Percentiles rank a stretch among this genome's conserved stretches.
phyloP scores from a whole-genome alignment of 2,329 filamentous ascomycete species.

The Colletotrichum lupini region DNA sequence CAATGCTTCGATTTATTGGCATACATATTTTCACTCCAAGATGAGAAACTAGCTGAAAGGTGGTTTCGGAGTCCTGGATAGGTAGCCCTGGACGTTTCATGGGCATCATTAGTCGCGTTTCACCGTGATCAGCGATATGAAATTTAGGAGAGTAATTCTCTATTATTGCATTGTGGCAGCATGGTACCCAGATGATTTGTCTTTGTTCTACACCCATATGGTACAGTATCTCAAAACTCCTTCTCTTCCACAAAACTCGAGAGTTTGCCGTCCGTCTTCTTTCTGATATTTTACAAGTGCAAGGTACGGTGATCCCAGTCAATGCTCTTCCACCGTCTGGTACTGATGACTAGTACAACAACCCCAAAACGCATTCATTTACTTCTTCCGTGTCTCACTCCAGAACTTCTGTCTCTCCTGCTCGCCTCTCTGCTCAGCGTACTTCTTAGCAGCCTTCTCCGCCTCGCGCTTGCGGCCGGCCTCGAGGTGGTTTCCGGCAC shows the following conservation, averaged over 20 bases:
- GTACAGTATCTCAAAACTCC: constrained; percentile 12
- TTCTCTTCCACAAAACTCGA: not conserved
- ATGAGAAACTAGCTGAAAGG: too few relatives aligned
- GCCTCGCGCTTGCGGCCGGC: constrained; percentile 47
- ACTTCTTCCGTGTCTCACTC: constrained; percentile 37
- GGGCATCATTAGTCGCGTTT: not conserved
- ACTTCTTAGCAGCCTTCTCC: constrained; percentile 48
- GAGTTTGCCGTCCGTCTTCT: not conserved
- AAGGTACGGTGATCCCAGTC: not conserved
- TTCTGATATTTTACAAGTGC: not conserved
- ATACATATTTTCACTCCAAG: too few relatives aligned
- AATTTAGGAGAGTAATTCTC: not conserved
- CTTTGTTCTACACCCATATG: constrained; percentile 7
- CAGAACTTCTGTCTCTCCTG: constrained; percentile 50
- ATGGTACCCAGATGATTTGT: constrained; percentile 2
- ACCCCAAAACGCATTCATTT: constrained; percentile 21
- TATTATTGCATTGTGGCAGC: constrained; percentile 16
- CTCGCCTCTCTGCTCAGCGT: constrained; percentile 49
- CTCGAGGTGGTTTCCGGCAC: constrained; percentile 44
- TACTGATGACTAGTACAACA: not conserved
- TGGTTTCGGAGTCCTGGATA: too few relatives aligned
- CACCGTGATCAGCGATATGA: not conserved
- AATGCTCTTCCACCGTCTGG: not conserved
- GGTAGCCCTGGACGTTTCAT: not conserved
- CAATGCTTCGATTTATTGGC: too few relatives aligned